phyloP scores from a whole-genome alignment of 306 rosid species.

The Bauhinia variegata region DNA sequence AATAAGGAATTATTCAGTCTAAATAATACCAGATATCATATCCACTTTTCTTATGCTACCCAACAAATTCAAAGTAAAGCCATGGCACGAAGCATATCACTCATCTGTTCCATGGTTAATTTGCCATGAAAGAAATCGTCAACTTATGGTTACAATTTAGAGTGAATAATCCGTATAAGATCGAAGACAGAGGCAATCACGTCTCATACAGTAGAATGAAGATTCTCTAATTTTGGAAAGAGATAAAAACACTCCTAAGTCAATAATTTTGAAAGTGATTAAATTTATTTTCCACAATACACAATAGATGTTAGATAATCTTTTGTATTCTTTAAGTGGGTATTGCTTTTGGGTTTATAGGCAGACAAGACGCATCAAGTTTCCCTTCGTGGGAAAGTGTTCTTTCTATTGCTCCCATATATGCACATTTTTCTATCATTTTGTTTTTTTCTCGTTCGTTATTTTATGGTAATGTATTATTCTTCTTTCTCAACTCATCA shows the following conservation, averaged over 20 bases:
- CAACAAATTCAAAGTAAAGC: no score
- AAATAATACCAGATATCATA: not conserved
- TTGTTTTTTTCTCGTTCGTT: not conserved
- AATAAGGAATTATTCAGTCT: not conserved
- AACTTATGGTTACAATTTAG: conserved; percentile 37
- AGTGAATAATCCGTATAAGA: not conserved
- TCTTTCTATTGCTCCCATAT: conserved; percentile 21
- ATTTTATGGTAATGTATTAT: not conserved
- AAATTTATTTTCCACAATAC: no score
- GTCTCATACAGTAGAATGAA: conserved; percentile 23
- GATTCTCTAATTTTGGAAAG: no score
- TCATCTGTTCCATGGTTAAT: no score
- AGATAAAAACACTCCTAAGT: no score
- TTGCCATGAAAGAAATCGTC: no score
- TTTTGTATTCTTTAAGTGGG: conserved; percentile 52
- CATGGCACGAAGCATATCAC: conserved; percentile 29
- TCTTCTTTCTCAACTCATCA: conserved; percentile 41
- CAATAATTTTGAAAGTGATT: no score
- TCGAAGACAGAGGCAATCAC: conserved; percentile 32
- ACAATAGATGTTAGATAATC: conserved; percentile 52
- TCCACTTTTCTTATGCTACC: not conserved
- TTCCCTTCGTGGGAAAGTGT: conserved; percentile 54
- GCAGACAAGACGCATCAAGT: conserved; percentile 71
- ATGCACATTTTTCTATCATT: conserved; percentile 1
- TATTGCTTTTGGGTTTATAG: conserved; percentile 56